Conservation (phyloP, 441 rosid species). For the Aquilaria agallochum region DNA sequence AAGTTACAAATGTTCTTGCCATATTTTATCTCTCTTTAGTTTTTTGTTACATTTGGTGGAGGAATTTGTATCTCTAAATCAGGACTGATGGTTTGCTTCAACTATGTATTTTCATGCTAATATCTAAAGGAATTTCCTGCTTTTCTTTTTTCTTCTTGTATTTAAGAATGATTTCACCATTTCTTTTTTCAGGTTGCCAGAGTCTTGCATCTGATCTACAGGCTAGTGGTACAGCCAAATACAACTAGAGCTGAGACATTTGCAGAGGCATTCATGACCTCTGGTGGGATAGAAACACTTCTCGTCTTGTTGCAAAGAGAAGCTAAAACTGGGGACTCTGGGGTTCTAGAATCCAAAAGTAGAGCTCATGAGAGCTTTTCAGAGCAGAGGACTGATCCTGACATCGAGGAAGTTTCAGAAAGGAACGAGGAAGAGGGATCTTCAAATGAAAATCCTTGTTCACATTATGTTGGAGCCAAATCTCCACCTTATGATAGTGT, state of each 20-base stretch:
- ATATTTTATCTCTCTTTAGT: not conserved
- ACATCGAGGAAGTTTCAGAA: constrained; percentile 32
- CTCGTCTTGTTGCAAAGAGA: constrained; percentile 96
- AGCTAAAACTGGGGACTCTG: constrained; percentile 81
- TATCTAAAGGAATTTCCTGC: constrained; percentile 4
- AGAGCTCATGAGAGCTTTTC: constrained; percentile 33
- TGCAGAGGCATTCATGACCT: constrained; percentile 77
- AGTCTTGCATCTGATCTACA: constrained; percentile 84
- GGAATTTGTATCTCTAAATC: not conserved
- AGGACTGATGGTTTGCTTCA: constrained; percentile 5
- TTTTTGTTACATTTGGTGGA: constrained; percentile 4
- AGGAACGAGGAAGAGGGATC: constrained; percentile 38
- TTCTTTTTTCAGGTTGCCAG: constrained; percentile 75
- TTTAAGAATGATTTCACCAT: constrained; percentile 15
- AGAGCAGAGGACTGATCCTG: constrained; percentile 32
- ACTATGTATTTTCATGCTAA: constrained; percentile 1
- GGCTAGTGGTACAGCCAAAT: constrained; percentile 96
- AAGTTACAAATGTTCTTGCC: too few relatives aligned
- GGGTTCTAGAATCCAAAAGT: constrained; percentile 31
- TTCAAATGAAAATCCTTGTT: constrained; percentile 33
- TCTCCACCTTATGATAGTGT: constrained; percentile 31
- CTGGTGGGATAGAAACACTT: constrained; percentile 97
- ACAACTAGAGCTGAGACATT: constrained; percentile 73
- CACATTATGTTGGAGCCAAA: constrained; percentile 33
- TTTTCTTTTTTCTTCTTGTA: constrained; percentile 9